phyloP scores from a whole-genome alignment of 495 filamentous ascomycete species.

The Neurospora sublineolata region DNA sequence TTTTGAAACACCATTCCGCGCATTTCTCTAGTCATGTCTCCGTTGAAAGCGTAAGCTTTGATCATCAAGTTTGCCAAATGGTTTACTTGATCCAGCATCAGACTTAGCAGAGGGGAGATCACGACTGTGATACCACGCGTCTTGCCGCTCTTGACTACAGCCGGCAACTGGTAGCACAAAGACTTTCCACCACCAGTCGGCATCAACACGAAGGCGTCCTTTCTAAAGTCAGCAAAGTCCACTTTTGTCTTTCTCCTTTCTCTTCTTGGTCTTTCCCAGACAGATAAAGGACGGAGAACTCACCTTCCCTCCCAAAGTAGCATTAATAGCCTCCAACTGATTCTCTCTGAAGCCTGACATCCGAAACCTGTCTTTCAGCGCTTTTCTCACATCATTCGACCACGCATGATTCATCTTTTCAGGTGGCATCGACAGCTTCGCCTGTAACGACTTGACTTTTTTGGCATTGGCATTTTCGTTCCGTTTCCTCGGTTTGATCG shows the following conservation, averaged over 20 bases:
- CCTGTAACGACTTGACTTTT: conserved; percentile 13
- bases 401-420: conserved; percentile 48
- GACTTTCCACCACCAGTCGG: conserved; percentile 96
- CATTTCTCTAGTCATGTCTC: conserved; percentile 49
- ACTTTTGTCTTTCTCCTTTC: no score
- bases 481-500: conserved; percentile 16
- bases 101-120: conserved; percentile 82
- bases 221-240: no score
- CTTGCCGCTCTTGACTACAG: conserved; percentile 66
- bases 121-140: conserved; percentile 85
- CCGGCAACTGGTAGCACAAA: conserved; percentile 90
- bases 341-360: conserved; percentile 79
- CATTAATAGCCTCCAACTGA: conserved; percentile 91
- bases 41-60: conserved; percentile 63
- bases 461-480: conserved; percentile 6
- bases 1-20: conserved; percentile 47
- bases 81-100: conserved; percentile 92
- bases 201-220: conserved; percentile 87
- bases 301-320: conserved; percentile 63
- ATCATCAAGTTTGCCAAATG: conserved; percentile 68
- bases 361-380: conserved; percentile 67
- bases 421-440: conserved; percentile 21
- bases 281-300: neutral
- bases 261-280: neutral
- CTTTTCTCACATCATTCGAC: conserved; percentile 74